These are phyloP conservation scores for Silene latifolia DNA, from an alignment of 148 eudicot species.

Conservation along the genomic window DNA sequence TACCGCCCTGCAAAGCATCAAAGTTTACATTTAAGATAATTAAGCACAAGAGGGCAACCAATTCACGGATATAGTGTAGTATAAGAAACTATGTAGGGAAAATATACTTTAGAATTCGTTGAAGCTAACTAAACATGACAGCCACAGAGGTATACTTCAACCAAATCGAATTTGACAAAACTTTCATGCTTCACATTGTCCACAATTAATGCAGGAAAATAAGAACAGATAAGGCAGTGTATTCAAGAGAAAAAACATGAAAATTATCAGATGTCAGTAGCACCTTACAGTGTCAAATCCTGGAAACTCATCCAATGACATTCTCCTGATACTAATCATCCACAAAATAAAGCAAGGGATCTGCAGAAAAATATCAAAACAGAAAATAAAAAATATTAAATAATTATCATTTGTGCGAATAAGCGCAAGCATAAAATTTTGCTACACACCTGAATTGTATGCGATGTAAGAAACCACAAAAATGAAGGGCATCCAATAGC, in stretches of 20 bases:
- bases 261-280: constrained; percentile 1
- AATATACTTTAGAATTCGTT: not conserved
- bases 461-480: constrained; percentile 63
- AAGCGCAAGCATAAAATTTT: not conserved
- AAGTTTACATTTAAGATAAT: not conserved
- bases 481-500: constrained; percentile 78
- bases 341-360: constrained; percentile 80
- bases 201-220: not conserved
- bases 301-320: constrained; percentile 74
- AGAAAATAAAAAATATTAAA: not conserved
- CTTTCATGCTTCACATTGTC: not conserved
- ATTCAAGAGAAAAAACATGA: not conserved
- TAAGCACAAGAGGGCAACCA: not conserved
- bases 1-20: constrained; percentile 65
- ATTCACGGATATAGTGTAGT: not conserved
- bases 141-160: not conserved
- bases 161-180: not conserved
- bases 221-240: not conserved
- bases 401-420: not conserved
- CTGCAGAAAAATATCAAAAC: constrained; percentile 43
- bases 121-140: not conserved
- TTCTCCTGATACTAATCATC: constrained; percentile 63
- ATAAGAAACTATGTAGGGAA: not conserved
- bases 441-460: constrained; percentile 62
- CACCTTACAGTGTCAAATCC: constrained; percentile 88